These are phyloP conservation scores for Panaeolus papilionaceus DNA, from an alignment of 768 basidiomycete genomes.

Conservation along the genomic window DNA sequence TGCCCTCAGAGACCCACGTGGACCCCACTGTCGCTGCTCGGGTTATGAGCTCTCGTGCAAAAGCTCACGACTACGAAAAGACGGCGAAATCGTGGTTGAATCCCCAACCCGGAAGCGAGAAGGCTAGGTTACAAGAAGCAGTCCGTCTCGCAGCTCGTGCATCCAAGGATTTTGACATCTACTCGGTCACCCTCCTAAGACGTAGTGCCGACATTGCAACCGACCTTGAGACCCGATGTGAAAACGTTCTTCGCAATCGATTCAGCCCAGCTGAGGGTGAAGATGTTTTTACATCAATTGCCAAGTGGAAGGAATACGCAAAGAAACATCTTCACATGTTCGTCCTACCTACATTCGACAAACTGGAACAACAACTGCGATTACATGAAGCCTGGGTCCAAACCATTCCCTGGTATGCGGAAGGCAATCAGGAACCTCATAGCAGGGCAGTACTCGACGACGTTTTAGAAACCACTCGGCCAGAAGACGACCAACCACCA, in stretches of 20 bases:
- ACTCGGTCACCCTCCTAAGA: constrained; percentile 68
- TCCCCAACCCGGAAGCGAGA: constrained; percentile 57
- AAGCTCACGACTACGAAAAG: constrained; percentile 82
- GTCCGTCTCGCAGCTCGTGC: constrained; percentile 71
- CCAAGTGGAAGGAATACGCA: constrained; percentile 76
- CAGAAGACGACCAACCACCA: constrained; percentile 82
- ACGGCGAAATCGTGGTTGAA: constrained; percentile 75
- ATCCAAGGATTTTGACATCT: constrained; percentile 79
- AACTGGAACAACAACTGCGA: constrained; percentile 69
- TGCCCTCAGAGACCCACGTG: constrained; percentile 72
- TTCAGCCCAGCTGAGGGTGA: constrained; percentile 57
- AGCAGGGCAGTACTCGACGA: constrained; percentile 73
- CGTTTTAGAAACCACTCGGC: constrained; percentile 74
- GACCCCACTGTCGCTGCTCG: constrained; percentile 70
- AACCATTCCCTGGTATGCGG: constrained; percentile 81
- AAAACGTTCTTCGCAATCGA: constrained; percentile 70
- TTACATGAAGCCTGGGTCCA: constrained; percentile 75
- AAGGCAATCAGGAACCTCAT: constrained; percentile 68
- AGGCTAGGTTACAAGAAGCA: constrained; percentile 73
- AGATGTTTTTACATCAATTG: constrained; percentile 75
- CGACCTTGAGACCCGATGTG: constrained; percentile 79
- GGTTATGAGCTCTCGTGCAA: constrained; percentile 65
- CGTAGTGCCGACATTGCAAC: constrained; percentile 77
- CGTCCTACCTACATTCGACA: constrained; percentile 73
- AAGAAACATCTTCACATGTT: constrained; percentile 77